Evolutionary conservation across 768 basidiomycete species (phyloP).

Genomic region (Boletales sp.): DNA sequence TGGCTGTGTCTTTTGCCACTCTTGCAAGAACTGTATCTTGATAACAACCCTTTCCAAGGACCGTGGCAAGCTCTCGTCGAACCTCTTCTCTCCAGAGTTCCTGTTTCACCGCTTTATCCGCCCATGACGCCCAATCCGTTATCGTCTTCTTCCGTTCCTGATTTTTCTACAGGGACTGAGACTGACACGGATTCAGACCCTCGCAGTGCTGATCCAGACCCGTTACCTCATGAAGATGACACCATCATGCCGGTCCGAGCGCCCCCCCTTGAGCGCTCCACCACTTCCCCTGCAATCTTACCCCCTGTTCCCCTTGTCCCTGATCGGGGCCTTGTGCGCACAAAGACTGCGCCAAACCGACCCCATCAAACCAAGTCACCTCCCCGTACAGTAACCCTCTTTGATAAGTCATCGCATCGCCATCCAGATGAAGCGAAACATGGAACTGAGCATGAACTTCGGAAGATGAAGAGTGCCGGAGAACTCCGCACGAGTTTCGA

Average conservation of each 20-base stretch:
- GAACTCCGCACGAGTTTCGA: slow-evolving; percentile 52
- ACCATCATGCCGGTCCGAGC: slow-evolving; percentile 67
- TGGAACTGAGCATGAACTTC: slow-evolving; percentile 56
- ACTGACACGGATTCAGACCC: slow-evolving; percentile 53
- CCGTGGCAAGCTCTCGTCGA: slow-evolving; percentile 90
- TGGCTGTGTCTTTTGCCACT: slow-evolving; percentile 90
- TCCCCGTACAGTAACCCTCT: slow-evolving; percentile 27
- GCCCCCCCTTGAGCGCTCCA: slow-evolving; percentile 49
- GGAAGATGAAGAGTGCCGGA: slow-evolving; percentile 86
- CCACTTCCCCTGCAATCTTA: slow-evolving; percentile 44
- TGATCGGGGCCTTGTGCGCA: slow-evolving; percentile 56
- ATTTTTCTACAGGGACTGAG: slow-evolving; percentile 46
- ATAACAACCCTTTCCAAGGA: slow-evolving; percentile 93
- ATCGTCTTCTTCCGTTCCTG: slow-evolving; percentile 43
- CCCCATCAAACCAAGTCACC: slow-evolving; percentile 46
- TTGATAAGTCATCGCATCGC: slow-evolving; percentile 19
- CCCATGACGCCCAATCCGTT: slow-evolving; percentile 62
- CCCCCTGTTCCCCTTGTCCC: slow-evolving; percentile 18
- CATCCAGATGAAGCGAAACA: slow-evolving; percentile 39
- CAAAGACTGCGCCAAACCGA: slow-evolving; percentile 69
- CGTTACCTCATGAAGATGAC: slow-evolving; percentile 52
- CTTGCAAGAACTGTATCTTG: slow-evolving; percentile 86
- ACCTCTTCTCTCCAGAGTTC: slow-evolving; percentile 67
- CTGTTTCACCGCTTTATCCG: slow-evolving; percentile 59
- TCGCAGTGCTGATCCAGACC: slow-evolving; percentile 37